phyloP scores from a whole-genome alignment of 352 stramenopile genomes.

The Phytophthora citricola region DNA sequence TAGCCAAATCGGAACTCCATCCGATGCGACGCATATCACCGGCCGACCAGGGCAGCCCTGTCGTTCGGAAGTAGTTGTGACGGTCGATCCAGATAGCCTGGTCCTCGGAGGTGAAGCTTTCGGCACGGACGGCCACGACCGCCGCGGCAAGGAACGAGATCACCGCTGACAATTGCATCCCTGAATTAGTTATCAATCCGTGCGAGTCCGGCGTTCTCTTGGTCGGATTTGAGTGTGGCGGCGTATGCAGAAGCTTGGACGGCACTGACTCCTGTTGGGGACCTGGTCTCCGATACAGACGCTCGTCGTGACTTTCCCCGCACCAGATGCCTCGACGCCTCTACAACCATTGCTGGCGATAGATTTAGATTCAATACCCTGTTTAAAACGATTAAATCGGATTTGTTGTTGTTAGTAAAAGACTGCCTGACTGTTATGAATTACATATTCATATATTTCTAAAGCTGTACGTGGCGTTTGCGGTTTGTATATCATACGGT shows the following conservation, averaged over 20 bases:
- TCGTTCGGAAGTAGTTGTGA: slow-evolving; percentile 83
- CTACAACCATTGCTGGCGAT: slow-evolving; percentile 1
- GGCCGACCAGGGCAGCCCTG: slow-evolving; percentile 67
- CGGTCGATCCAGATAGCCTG: slow-evolving; percentile 77
- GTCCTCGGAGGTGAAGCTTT: slow-evolving; percentile 42
- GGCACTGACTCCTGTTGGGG: slow-evolving; percentile 25
- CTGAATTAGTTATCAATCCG: no score
- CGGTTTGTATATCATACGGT: slow-evolving; percentile 1
- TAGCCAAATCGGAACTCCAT: slow-evolving; percentile 59
- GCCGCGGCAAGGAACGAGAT: slow-evolving; percentile 18
- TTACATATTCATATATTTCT: background rate
- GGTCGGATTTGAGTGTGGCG: slow-evolving; percentile 20
- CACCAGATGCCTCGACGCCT: slow-evolving; percentile 16
- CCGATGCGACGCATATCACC: slow-evolving; percentile 73
- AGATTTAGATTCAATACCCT: slow-evolving; percentile 1
- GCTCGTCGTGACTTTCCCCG: slow-evolving; percentile 11
- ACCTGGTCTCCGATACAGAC: slow-evolving; percentile 23
- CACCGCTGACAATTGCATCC: slow-evolving; percentile 21
- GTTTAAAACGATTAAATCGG: background rate
- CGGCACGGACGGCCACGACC: slow-evolving; percentile 6
- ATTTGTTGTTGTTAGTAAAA: background rate
- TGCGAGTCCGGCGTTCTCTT: slow-evolving; percentile 9
- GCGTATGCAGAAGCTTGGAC: slow-evolving; percentile 15
- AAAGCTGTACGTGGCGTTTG: background rate
- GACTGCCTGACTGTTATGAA: background rate